A percentile compares a stretch with the other conserved stretches of the same genome.
These are phyloP conservation scores for Hypoxylon perforatum DNA, from an alignment of 495 filamentous ascomycete species.

Conservation along the genomic window DNA sequence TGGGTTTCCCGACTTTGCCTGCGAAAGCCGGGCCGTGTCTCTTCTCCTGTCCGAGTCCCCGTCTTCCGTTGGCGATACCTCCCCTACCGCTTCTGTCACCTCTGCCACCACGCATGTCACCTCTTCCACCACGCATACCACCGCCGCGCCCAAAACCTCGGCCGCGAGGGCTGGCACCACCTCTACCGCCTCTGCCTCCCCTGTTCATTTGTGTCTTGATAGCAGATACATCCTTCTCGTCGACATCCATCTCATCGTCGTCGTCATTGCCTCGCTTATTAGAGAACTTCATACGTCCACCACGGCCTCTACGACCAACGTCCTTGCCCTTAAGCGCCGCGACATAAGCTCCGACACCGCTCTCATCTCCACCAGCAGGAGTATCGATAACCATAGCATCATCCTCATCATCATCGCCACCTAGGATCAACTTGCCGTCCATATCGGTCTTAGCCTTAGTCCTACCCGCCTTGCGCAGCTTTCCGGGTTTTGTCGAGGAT, in stretches of 20 bases:
- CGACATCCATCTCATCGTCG: slow-evolving; percentile 76
- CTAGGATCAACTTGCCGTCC: slow-evolving; percentile 91
- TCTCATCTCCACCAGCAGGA: slow-evolving; percentile 59
- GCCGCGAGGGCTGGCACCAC: slow-evolving; percentile 27
- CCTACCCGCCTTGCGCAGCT: slow-evolving; percentile 65
- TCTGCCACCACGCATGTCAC: slow-evolving; percentile 46
- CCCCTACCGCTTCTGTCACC: slow-evolving; percentile 54
- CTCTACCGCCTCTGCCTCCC: slow-evolving; percentile 33
- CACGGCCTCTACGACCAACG: slow-evolving; percentile 80
- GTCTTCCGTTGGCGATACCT: slow-evolving; percentile 57
- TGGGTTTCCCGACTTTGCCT: slow-evolving; percentile 54
- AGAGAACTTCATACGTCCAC: slow-evolving; percentile 88
- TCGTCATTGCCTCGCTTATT: slow-evolving; percentile 71
- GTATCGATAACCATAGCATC: slow-evolving; percentile 71
- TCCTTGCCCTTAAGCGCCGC: slow-evolving; percentile 88
- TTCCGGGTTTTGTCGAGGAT: slow-evolving; percentile 84
- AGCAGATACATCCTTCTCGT: slow-evolving; percentile 66
- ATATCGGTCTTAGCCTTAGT: slow-evolving; percentile 77
- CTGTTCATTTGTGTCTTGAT: slow-evolving; percentile 59
- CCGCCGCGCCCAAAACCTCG: slow-evolving; percentile 39
- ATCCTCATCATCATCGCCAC: slow-evolving; percentile 62
- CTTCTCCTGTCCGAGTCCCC: slow-evolving; percentile 60
- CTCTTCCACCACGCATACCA: slow-evolving; percentile 39
- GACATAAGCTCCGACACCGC: slow-evolving; percentile 89
- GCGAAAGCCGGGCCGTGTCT: slow-evolving; percentile 48